Percentiles rank a stretch among this genome's conserved stretches.
These are phyloP conservation scores for Zymoseptoria crescenta DNA, from an alignment of 2,329 filamentous ascomycete genomes.

Conservation along the genomic window DNA sequence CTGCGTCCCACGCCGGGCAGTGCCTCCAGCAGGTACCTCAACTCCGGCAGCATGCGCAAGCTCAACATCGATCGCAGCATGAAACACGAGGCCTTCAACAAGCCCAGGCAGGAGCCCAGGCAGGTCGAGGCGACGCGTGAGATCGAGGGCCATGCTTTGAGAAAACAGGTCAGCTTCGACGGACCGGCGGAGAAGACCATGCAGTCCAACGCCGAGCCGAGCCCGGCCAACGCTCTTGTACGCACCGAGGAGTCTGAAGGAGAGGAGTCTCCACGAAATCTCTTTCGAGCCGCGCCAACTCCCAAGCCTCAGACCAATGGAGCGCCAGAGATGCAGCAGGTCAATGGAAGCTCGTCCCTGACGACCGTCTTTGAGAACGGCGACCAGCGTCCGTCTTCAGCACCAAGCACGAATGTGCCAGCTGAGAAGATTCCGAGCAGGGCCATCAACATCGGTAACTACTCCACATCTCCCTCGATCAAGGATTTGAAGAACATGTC, in stretches of 20 bases:
- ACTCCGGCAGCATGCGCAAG: constrained; percentile 74
- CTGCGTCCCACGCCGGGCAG: constrained; percentile 57
- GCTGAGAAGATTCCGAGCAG: constrained; percentile 10
- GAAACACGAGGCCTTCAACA: constrained; percentile 57
- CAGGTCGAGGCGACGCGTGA: constrained; percentile 16
- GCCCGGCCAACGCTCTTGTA: constrained; percentile 41
- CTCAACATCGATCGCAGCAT: constrained; percentile 86
- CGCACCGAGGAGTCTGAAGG: constrained; percentile 35
- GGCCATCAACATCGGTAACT: constrained; percentile 55
- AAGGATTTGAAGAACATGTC: constrained; percentile 73
- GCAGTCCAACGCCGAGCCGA: constrained; percentile 31
- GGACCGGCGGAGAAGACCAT: constrained; percentile 44
- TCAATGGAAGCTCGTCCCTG: constrained; percentile 44
- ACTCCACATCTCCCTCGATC: constrained; percentile 76
- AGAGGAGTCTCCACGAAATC: constrained; percentile 44
- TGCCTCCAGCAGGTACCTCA: constrained; percentile 57
- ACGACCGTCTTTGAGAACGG: constrained; percentile 70
- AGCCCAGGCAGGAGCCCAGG: constrained; percentile 15
- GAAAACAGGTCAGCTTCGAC: constrained; percentile 91
- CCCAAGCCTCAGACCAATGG: constrained; percentile 32
- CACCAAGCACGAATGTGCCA: constrained; percentile 14
- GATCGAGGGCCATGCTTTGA: constrained; percentile 35
- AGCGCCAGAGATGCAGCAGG: constrained; percentile 59
- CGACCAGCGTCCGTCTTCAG: constrained; percentile 22
- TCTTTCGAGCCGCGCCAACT: constrained; percentile 41